A percentile compares a stretch with the other conserved stretches of the same genome.
phyloP scores from a whole-genome alignment of 2,329 filamentous ascomycete species.

The Lecanicillium sp. region DNA sequence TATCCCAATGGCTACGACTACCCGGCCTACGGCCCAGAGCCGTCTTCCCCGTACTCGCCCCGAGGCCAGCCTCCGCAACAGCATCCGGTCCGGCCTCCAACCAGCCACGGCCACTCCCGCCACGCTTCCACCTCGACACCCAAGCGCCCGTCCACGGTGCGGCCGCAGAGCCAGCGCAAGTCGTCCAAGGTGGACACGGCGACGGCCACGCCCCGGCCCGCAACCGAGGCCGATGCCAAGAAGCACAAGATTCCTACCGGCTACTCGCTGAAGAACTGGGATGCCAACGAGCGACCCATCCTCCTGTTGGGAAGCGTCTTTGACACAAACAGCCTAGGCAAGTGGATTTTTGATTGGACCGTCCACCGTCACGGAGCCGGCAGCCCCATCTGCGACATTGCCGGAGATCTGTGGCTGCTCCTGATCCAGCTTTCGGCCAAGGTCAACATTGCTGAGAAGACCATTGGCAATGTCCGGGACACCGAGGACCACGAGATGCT shows the following conservation, averaged over 20 bases:
- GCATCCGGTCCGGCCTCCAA: conserved; percentile 26
- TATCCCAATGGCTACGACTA: conserved; percentile 27
- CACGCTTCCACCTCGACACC: conserved; percentile 42
- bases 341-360: conserved; percentile 99
- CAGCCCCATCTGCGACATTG: conserved; percentile 81
- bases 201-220: conserved; percentile 31
- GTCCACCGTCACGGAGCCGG: conserved; percentile 79
- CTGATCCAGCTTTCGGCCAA: conserved; percentile 92
- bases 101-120: conserved; percentile 35
- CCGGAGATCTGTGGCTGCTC: conserved; percentile 90
- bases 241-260: conserved; percentile 73
- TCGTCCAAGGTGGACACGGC: conserved; percentile 28
- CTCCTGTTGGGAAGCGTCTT: conserved; percentile 92
- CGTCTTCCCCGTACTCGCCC: conserved; percentile 30
- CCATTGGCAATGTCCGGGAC: conserved; percentile 62
- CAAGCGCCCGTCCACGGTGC: conserved; percentile 44
- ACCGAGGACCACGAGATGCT: conserved; percentile 71
- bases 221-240: conserved; percentile 52
- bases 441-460: conserved; percentile 83
- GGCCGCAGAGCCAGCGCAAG: conserved; percentile 32
- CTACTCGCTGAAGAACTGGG: conserved; percentile 98
- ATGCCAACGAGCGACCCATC: conserved; percentile 88
- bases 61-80: conserved; percentile 29
- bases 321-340: conserved; percentile 92
- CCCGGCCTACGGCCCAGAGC: conserved; percentile 20